These are phyloP conservation scores for Suillus subaureus DNA, from an alignment of 768 basidiomycete species.

Conservation along the genomic window DNA sequence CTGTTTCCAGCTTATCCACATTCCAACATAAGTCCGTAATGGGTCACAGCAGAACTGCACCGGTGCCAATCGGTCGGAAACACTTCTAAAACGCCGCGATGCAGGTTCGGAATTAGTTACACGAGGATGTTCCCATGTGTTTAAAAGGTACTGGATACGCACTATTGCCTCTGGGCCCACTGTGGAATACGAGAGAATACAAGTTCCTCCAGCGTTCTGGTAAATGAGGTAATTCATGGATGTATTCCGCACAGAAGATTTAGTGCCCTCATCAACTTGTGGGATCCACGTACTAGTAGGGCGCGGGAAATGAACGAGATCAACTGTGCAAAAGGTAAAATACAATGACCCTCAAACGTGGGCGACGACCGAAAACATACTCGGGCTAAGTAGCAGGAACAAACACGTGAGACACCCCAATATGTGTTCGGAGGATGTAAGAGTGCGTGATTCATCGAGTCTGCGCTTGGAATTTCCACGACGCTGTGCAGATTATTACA, in stretches of 20 bases:
- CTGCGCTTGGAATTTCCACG: conserved; percentile 20
- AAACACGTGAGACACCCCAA: conserved; percentile 39
- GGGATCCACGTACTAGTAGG: conserved; percentile 17
- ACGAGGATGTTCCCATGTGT: conserved; percentile 23
- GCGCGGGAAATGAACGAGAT: conserved; percentile 31
- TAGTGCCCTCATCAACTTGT: conserved; percentile 14
- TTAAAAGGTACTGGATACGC: conserved; percentile 34
- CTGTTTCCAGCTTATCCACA: conserved; percentile 18
- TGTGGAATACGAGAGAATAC: conserved; percentile 23
- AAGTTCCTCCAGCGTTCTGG: conserved; percentile 27
- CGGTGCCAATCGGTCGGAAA: conserved; percentile 26
- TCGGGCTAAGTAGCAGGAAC: conserved; percentile 30
- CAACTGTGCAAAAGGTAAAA: conserved; percentile 18
- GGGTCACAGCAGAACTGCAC: conserved; percentile 29
- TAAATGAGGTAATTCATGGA: conserved; percentile 26
- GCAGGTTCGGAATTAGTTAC: conserved; percentile 30
- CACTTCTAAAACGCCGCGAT: conserved; percentile 34
- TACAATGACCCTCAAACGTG: conserved; percentile 2
- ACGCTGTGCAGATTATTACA: conserved; percentile 16
- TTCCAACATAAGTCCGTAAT: conserved; percentile 33
- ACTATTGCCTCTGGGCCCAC: conserved; percentile 35
- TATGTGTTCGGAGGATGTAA: conserved; percentile 46
- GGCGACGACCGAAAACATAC: conserved; percentile 18
- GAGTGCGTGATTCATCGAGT: conserved; percentile 32
- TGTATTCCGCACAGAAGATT: conserved; percentile 19